These are phyloP conservation scores for Blastomyces percursus DNA, from an alignment of 2,329 filamentous ascomycete genomes.

Conservation along the genomic window DNA sequence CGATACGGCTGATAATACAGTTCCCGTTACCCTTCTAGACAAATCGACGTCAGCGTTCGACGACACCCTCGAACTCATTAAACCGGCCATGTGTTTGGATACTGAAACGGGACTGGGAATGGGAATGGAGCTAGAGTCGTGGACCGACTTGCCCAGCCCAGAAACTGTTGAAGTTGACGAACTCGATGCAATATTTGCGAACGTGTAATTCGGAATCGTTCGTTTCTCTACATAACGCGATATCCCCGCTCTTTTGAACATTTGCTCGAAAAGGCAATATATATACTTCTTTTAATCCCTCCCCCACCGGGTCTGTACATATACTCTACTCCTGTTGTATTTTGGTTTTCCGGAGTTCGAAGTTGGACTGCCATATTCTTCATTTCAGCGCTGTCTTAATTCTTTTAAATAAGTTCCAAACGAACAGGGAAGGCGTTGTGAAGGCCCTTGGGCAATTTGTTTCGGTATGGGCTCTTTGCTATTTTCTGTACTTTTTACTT, in stretches of 20 bases:
- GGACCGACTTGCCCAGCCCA: conserved; percentile 57
- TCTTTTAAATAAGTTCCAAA: not conserved
- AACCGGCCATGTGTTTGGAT: conserved; percentile 20
- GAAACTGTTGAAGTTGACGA: conserved; percentile 90
- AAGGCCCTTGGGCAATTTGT: not conserved
- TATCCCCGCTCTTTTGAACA: not conserved
- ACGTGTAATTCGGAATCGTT: conserved; percentile 42
- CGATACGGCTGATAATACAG: conserved; percentile 1
- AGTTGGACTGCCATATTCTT: not conserved
- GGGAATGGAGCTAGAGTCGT: conserved; percentile 38
- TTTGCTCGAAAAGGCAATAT: not conserved
- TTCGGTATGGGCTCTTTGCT: not conserved
- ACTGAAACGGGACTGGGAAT: conserved; percentile 35
- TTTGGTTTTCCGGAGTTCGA: not conserved
- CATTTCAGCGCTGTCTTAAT: not conserved
- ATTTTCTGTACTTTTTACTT: not conserved
- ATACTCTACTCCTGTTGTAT: conserved; percentile 8
- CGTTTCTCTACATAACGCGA: not conserved
- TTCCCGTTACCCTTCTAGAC: not conserved
- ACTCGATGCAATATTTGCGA: conserved; percentile 74
- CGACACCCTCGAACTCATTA: conserved; percentile 15
- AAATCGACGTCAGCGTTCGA: not conserved
- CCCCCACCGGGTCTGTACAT: conserved; percentile 7
- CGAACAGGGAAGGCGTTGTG: not conserved
- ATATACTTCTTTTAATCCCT: conserved; percentile 2